Conservation (phyloP, 768 basidiomycete genomes). For the Pleurotus tuoliensis region DNA sequence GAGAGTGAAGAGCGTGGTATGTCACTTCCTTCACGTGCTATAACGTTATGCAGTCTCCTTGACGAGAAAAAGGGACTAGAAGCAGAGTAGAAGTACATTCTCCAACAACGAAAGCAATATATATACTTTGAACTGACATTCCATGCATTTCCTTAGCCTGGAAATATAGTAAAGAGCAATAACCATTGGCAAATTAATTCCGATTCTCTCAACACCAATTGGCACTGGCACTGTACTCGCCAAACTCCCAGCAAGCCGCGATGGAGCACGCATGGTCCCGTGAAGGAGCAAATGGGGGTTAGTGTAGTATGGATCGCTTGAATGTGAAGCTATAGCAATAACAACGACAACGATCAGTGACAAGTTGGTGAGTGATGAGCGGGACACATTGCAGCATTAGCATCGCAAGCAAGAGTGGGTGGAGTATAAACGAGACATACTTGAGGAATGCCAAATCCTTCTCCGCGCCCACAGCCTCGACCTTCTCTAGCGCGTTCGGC, state of each 20-base stretch:
- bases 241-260: too few relatives aligned
- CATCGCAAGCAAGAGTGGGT: too few relatives aligned
- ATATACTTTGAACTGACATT: not conserved
- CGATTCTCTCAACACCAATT: too few relatives aligned
- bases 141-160: too few relatives aligned
- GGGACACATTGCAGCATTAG: too few relatives aligned
- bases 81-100: not conserved
- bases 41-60: too few relatives aligned
- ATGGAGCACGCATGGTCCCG: too few relatives aligned
- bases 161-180: not conserved
- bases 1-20: too few relatives aligned
- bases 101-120: not conserved
- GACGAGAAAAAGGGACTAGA: too few relatives aligned
- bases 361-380: not conserved
- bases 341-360: conserved; percentile 7
- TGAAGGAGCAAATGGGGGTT: not conserved
- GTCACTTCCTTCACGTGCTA: too few relatives aligned
- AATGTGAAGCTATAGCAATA: conserved; percentile 65
- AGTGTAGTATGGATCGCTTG: conserved; percentile 53
- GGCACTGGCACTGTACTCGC: too few relatives aligned
- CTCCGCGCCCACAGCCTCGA: conserved; percentile 61
- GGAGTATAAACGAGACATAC: conserved; percentile 27
- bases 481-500: conserved; percentile 53
- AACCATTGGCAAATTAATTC: not conserved
- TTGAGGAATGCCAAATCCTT: conserved; percentile 67